These are phyloP conservation scores for Peniophora sp. DNA, from an alignment of 1,284 basidiomycete genomes.

Conservation along the genomic window DNA sequence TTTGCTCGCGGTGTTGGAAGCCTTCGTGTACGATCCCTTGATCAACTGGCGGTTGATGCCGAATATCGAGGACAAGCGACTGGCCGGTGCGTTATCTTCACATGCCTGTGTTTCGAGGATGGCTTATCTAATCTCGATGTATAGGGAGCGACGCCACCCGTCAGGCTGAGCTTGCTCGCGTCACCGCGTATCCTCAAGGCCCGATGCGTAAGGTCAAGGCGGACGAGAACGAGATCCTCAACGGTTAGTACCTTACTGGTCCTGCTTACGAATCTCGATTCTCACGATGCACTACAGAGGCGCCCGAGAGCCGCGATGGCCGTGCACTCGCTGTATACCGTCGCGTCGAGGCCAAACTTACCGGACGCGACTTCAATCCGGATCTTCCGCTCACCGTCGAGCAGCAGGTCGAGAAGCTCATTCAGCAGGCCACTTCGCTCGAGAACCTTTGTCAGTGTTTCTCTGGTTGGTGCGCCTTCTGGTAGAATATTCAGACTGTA, in stretches of 20 bases:
- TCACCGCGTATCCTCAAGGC: constrained; percentile 66
- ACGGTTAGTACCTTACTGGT: constrained; percentile 38
- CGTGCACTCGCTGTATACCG: constrained; percentile 87
- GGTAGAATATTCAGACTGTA: neutral
- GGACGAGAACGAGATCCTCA: constrained; percentile 79
- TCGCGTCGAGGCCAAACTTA: constrained; percentile 89
- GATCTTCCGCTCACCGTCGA: constrained; percentile 65
- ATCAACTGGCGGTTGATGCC: constrained; percentile 86
- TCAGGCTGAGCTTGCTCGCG: constrained; percentile 55
- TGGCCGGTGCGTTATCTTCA: constrained; percentile 43
- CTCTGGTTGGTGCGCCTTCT: constrained; percentile 73
- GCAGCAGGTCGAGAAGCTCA: constrained; percentile 85
- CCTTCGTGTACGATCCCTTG: constrained; percentile 85
- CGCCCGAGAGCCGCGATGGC: constrained; percentile 85
- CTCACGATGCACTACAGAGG: constrained; percentile 32
- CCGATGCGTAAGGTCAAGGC: constrained; percentile 69
- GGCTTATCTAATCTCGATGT: constrained; percentile 6
- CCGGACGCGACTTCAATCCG: constrained; percentile 88
- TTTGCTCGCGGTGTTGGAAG: constrained; percentile 95
- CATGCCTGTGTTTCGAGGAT: neutral
- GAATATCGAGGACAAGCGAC: constrained; percentile 55
- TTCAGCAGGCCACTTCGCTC: constrained; percentile 82
- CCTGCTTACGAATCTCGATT: no score
- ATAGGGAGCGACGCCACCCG: constrained; percentile 41
- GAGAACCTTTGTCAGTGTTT: constrained; percentile 96